These are phyloP conservation scores for Erigeron philadelphicus DNA, from an alignment of 140 eudicot species.

Conservation along the genomic window DNA sequence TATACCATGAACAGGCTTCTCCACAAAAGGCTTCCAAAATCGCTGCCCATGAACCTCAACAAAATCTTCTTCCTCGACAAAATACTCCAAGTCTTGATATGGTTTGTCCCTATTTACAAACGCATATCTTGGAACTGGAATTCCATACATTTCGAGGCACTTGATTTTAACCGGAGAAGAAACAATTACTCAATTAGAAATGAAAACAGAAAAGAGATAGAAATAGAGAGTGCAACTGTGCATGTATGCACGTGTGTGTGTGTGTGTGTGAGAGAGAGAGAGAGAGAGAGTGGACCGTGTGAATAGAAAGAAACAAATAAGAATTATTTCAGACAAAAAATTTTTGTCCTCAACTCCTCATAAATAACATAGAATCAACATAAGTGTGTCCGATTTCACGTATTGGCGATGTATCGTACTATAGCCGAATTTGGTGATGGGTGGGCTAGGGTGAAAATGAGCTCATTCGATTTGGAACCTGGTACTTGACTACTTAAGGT, in stretches of 20 bases:
- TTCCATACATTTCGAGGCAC: conserved; percentile 87
- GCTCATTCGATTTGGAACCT: background rate
- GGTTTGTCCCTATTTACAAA: conserved; percentile 75
- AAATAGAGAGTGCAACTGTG: too few relatives aligned
- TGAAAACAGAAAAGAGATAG: background rate
- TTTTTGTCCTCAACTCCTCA: conserved; percentile 4
- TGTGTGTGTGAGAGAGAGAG: too few relatives aligned
- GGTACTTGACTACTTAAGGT: conserved; percentile 13
- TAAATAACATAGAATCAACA: conserved; percentile 16
- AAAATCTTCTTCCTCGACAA: conserved; percentile 96
- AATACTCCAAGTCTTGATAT: conserved; percentile 75
- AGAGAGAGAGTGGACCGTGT: background rate
- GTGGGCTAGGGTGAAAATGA: background rate
- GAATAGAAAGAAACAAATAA: background rate
- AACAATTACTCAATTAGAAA: conserved; percentile 11
- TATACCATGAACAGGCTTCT: conserved; percentile 94
- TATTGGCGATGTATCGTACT: background rate
- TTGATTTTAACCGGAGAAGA: conserved; percentile 29
- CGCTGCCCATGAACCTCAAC: conserved; percentile 87
- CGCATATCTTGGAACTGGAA: conserved; percentile 94
- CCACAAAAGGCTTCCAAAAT: conserved; percentile 96
- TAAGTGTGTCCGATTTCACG: conserved; percentile 9
- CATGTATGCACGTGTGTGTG: too few relatives aligned
- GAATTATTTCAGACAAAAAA: background rate
- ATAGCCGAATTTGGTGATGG: background rate